Evolutionary conservation across 2,329 filamentous ascomycete genomes (phyloP).

Genomic region (Clarireedia paspali): DNA sequence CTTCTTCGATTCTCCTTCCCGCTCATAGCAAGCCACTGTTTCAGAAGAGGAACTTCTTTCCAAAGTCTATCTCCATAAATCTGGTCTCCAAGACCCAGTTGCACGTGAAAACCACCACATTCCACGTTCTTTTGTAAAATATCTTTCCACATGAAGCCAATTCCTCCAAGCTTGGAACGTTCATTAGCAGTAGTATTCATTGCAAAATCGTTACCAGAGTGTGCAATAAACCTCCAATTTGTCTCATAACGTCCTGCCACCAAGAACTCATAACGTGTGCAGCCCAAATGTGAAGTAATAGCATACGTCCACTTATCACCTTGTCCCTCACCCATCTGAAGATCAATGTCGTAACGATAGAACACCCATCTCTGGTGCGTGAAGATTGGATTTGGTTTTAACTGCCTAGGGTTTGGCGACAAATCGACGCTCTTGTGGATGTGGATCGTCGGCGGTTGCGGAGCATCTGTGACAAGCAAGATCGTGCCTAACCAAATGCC

Average conservation of each 20-base stretch:
- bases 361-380: slow-evolving; percentile 93
- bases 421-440: slow-evolving; percentile 85
- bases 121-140: slow-evolving; percentile 96
- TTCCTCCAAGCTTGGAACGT: slow-evolving; percentile 74
- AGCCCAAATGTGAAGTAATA: slow-evolving; percentile 91
- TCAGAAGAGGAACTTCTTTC: slow-evolving; percentile 89
- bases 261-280: slow-evolving; percentile 96
- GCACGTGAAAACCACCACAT: slow-evolving; percentile 90
- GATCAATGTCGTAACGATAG: slow-evolving; percentile 85
- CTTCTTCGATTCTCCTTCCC: slow-evolving; percentile 91
- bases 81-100: slow-evolving; percentile 86
- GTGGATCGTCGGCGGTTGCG: slow-evolving; percentile 92
- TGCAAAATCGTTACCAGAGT: slow-evolving; percentile 94
- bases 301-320: slow-evolving; percentile 94
- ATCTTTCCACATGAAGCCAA: slow-evolving; percentile 98
- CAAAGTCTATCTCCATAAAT: slow-evolving; percentile 93
- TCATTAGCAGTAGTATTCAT: slow-evolving; percentile 82
- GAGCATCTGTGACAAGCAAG: slow-evolving; percentile 81
- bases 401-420: slow-evolving; percentile 83
- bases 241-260: slow-evolving; percentile 85
- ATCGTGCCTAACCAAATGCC: slow-evolving; percentile 92
- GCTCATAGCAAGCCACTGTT: slow-evolving; percentile 90
- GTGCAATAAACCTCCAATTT: slow-evolving; percentile 91
- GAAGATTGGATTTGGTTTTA: slow-evolving; percentile 74
- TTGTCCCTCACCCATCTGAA: slow-evolving; percentile 78